Percentiles rank a stretch among this genome's conserved stretches.
Evolutionary conservation across 768 basidiomycete species (phyloP).

Genomic region (Hygrophorus pudorinus): DNA sequence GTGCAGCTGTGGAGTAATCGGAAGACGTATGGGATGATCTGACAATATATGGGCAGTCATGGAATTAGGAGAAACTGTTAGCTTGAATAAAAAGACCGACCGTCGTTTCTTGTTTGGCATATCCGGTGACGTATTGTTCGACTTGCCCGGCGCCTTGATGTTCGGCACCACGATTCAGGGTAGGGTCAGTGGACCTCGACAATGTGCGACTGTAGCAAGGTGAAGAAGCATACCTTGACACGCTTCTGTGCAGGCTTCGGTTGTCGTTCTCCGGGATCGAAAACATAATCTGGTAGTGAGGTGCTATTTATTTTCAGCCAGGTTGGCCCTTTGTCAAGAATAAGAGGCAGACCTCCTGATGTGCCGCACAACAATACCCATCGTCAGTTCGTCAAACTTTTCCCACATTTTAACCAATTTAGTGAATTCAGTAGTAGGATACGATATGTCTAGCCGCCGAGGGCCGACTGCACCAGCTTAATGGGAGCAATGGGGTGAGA

Average conservation of each 20-base stretch:
- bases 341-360: slow-evolving; percentile 64
- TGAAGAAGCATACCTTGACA: slow-evolving; percentile 41
- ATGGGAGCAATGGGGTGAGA: slow-evolving; percentile 7
- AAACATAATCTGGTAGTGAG: slow-evolving; percentile 71
- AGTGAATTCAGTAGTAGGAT: slow-evolving; percentile 91
- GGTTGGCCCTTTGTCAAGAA: not conserved
- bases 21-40: slow-evolving; percentile 38
- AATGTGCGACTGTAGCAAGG: not conserved
- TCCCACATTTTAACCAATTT: slow-evolving; percentile 95
- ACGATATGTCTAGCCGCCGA: slow-evolving; percentile 89
- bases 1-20: slow-evolving; percentile 14
- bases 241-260: slow-evolving; percentile 64
- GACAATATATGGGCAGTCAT: slow-evolving; percentile 18
- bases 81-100: slow-evolving; percentile 37
- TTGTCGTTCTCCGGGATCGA: slow-evolving; percentile 73
- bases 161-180: slow-evolving; percentile 8
- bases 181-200: not conserved
- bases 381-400: slow-evolving; percentile 80
- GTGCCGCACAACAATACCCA: slow-evolving; percentile 92
- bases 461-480: slow-evolving; percentile 70
- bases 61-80: slow-evolving; percentile 17
- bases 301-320: slow-evolving; percentile 32
- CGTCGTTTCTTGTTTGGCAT: slow-evolving; percentile 77
- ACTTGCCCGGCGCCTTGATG: slow-evolving; percentile 50
- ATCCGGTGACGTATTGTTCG: slow-evolving; percentile 52